Conservation (phyloP, 2,329 filamentous ascomycete species). For the Lecanicillium sp. region DNA sequence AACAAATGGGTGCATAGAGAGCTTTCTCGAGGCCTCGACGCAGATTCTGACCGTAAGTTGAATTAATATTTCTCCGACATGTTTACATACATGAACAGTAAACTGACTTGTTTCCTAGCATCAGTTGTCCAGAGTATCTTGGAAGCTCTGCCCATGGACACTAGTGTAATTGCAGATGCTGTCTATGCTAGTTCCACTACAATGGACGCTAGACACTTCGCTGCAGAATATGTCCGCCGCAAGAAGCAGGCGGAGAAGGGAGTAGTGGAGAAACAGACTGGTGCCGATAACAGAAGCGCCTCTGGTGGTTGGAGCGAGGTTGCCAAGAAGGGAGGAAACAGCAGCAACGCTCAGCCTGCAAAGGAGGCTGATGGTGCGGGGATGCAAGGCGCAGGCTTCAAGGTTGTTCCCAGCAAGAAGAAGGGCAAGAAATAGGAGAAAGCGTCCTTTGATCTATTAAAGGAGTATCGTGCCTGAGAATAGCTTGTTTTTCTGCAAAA, state of each 20-base stretch:
- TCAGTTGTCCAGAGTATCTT: slow-evolving; percentile 74
- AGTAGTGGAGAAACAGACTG: slow-evolving; percentile 65
- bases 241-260: slow-evolving; percentile 92
- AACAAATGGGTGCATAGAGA: slow-evolving; percentile 83
- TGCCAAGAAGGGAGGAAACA: slow-evolving; percentile 73
- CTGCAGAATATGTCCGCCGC: slow-evolving; percentile 86
- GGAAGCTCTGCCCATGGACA: slow-evolving; percentile 65
- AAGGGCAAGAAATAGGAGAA: slow-evolving; percentile 65
- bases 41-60: slow-evolving; percentile 43
- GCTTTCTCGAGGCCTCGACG: slow-evolving; percentile 61
- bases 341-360: slow-evolving; percentile 21
- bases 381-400: slow-evolving; percentile 58
- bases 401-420: slow-evolving; percentile 87
- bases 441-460: slow-evolving; percentile 10
- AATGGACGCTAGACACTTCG: slow-evolving; percentile 88
- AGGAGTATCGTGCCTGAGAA: slow-evolving; percentile 9
- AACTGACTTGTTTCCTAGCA: slow-evolving; percentile 36
- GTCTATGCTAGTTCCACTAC: slow-evolving; percentile 82
- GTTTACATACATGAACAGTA: too few relatives aligned
- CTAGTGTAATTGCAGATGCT: slow-evolving; percentile 77
- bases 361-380: slow-evolving; percentile 30
- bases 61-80: too few relatives aligned
- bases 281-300: slow-evolving; percentile 41
- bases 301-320: slow-evolving; percentile 88
- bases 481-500: background rate